Conservation (phyloP, 352 stramenopile genomes). For the Pythium pyrilobum region DNA sequence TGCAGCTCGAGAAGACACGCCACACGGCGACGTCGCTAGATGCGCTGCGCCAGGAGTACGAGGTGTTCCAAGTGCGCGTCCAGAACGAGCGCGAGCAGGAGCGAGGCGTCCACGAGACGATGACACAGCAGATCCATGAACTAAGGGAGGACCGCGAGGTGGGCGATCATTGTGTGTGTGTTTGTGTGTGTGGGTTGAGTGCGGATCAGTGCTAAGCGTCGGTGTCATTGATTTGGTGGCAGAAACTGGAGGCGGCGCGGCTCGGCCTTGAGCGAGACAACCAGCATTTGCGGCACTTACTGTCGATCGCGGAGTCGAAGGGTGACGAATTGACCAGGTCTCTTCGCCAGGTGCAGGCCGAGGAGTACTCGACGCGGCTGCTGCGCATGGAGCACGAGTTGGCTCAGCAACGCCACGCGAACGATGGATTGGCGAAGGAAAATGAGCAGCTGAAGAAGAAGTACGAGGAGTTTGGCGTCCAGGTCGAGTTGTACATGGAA, state of each 20-base stretch:
- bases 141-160: slow-evolving; percentile 26
- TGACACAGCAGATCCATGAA: slow-evolving; percentile 20
- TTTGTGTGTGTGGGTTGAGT: background rate
- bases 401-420: slow-evolving; percentile 27
- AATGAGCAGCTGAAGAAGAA: slow-evolving; percentile 53
- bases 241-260: slow-evolving; percentile 50
- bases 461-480: slow-evolving; percentile 67
- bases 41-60: slow-evolving; percentile 34
- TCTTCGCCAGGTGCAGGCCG: slow-evolving; percentile 33
- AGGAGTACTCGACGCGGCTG: slow-evolving; percentile 47
- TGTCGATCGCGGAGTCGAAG: slow-evolving; percentile 45
- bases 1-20: slow-evolving; percentile 31
- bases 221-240: too few species aligned
- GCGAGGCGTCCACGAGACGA: slow-evolving; percentile 10
- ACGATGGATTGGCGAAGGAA: slow-evolving; percentile 33
- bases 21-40: slow-evolving; percentile 27
- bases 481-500: slow-evolving; percentile 72
- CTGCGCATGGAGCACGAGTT: slow-evolving; percentile 48
- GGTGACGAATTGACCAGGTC: slow-evolving; percentile 31
- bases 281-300: slow-evolving; percentile 45
- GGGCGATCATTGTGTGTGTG: background rate
- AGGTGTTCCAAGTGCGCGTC: slow-evolving; percentile 24
- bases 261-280: slow-evolving; percentile 48
- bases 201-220: too few species aligned
- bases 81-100: slow-evolving; percentile 27